phyloP scores from a whole-genome alignment of 1,139 yeast genomes.

The Citeromyces hawaiiensis region DNA sequence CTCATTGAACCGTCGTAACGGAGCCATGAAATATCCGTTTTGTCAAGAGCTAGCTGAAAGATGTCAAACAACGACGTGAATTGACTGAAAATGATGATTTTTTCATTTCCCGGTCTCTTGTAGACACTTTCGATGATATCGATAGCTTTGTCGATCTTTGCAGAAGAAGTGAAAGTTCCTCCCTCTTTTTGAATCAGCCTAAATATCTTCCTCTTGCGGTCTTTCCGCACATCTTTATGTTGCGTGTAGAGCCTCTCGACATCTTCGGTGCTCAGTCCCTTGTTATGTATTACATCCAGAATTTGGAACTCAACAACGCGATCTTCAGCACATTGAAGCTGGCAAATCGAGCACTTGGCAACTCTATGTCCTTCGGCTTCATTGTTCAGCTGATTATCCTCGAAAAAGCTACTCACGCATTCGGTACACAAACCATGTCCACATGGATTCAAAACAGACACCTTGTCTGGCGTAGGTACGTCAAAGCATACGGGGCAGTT shows the following conservation, averaged over 20 bases:
- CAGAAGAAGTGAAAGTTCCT: conserved; percentile 25
- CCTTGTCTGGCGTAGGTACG: conserved; percentile 31
- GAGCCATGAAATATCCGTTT: conserved; percentile 33
- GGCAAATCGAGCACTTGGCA: conserved; percentile 31
- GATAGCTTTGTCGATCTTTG: conserved; percentile 39
- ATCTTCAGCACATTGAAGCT: conserved; percentile 19
- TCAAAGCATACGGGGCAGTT: conserved; percentile 64
- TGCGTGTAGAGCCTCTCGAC: conserved; percentile 2
- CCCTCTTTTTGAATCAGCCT: conserved; percentile 20
- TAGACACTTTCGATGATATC: conserved; percentile 30
- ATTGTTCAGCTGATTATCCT: conserved; percentile 20
- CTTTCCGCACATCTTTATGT: conserved; percentile 2
- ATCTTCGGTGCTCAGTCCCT: conserved; percentile 7
- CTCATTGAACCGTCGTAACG: conserved; percentile 79
- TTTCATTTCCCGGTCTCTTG: conserved; percentile 34
- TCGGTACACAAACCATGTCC: conserved; percentile 59
- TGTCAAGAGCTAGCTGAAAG: conserved; percentile 40
- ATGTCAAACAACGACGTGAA: conserved; percentile 72
- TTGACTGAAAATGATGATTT: conserved; percentile 71
- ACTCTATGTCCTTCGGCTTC: conserved; percentile 24
- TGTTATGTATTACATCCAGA: conserved; percentile 32
- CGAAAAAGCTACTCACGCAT: conserved; percentile 42
- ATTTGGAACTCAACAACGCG: conserved; percentile 35
- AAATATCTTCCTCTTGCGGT: conserved; percentile 15
- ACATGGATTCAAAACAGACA: conserved; percentile 40